Conservation (phyloP, 1,284 basidiomycete species). For the Volvariella surrecta region DNA sequence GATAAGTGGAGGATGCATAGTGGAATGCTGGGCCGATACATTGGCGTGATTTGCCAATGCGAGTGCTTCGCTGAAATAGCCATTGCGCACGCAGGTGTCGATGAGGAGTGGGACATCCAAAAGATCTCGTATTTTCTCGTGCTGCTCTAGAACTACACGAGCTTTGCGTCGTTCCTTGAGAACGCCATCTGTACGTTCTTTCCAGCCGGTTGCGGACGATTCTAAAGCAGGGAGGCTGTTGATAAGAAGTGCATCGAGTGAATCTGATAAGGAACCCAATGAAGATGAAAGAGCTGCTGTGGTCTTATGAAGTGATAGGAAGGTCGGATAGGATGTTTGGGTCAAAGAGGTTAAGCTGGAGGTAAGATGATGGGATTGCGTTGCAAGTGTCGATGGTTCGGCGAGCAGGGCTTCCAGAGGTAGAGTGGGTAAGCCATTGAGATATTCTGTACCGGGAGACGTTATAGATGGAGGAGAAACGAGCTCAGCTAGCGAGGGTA, state of each 20-base stretch:
- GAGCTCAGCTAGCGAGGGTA: too few species aligned
- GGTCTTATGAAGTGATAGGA: slow-evolving; percentile 73
- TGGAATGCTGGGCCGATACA: background rate
- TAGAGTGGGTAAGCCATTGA: slow-evolving; percentile 57
- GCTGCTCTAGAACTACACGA: slow-evolving; percentile 77
- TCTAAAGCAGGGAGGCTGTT: slow-evolving; percentile 67
- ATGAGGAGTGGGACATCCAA: slow-evolving; percentile 86
- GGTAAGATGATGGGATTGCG: slow-evolving; percentile 77
- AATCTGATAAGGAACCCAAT: slow-evolving; percentile 54
- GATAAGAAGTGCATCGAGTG: slow-evolving; percentile 59
- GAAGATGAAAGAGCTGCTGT: slow-evolving; percentile 62
- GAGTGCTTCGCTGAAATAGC: slow-evolving; percentile 86
- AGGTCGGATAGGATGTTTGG: slow-evolving; percentile 82
- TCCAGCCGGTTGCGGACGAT: slow-evolving; percentile 57
- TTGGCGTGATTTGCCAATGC: slow-evolving; percentile 46
- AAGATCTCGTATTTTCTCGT: slow-evolving; percentile 85
- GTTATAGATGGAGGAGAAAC: slow-evolving; percentile 16
- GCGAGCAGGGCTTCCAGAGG: slow-evolving; percentile 56
- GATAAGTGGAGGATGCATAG: slow-evolving; percentile 32
- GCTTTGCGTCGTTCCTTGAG: slow-evolving; percentile 62
- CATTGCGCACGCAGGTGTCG: slow-evolving; percentile 87
- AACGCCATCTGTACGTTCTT: slow-evolving; percentile 28
- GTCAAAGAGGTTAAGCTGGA: slow-evolving; percentile 84
- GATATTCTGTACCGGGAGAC: slow-evolving; percentile 35
- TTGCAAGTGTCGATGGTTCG: slow-evolving; percentile 68